phyloP scores from a whole-genome alignment of 345 rosid species.

The Melastoma malabathricum region DNA sequence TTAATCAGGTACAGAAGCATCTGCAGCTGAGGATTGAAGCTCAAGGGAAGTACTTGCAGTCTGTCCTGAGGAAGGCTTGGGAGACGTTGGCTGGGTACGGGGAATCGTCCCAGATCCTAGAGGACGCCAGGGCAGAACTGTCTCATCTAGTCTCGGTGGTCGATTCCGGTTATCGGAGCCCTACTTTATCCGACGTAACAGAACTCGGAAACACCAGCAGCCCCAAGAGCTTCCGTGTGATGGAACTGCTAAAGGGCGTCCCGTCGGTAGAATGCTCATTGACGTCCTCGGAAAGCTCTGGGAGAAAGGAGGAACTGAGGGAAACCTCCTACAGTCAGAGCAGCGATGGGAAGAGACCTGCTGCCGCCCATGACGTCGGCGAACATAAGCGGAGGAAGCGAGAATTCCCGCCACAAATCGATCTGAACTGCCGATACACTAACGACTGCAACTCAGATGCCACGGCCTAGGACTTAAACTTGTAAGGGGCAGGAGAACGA shows the following conservation, averaged over 20 bases:
- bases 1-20: conserved; percentile 75
- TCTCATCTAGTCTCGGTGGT: conserved; percentile 61
- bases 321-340: conserved; percentile 1
- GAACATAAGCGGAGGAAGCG: conserved; percentile 21
- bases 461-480: conserved; percentile 34
- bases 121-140: conserved; percentile 61
- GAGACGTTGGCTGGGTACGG: conserved; percentile 75
- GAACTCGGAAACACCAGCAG: conserved; percentile 28
- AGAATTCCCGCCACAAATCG: conserved; percentile 19
- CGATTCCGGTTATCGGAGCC: conserved; percentile 32
- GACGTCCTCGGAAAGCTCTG: conserved; percentile 75
- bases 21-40: conserved; percentile 95
- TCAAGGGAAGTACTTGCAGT: conserved; percentile 83
- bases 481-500: conserved; percentile 16
- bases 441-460: conserved; percentile 22
- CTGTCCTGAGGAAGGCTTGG: conserved; percentile 79
- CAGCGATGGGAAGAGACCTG: conserved; percentile 38
- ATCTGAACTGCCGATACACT: conserved; percentile 41
- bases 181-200: conserved; percentile 56
- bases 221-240: conserved; percentile 10
- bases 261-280: conserved; percentile 76
- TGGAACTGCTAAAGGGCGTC: conserved; percentile 20
- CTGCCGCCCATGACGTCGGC: conserved; percentile 19
- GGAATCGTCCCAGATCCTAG: conserved; percentile 44
- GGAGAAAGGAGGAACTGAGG: conserved; percentile 23